phyloP scores from a whole-genome alignment of 129 eudicot genomes.

The Saussurea involucrata region DNA sequence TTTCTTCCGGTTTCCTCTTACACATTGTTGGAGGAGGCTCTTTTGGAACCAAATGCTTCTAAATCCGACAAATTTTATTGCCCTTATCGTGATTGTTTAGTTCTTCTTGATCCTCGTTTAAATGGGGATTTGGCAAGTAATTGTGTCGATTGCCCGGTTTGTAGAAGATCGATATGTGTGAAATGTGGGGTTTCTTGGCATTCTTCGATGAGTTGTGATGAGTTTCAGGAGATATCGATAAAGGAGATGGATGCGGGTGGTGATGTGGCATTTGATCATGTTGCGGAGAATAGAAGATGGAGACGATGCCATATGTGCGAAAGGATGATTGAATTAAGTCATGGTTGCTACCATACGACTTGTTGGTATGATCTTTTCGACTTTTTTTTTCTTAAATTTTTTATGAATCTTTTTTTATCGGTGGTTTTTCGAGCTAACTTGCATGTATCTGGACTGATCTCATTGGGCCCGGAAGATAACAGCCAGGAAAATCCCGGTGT shows the following conservation, averaged over 20 bases:
- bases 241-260: slow-evolving; percentile 41
- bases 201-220: slow-evolving; percentile 53
- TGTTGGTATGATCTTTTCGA: slow-evolving; percentile 56
- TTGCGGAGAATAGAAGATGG: slow-evolving; percentile 47
- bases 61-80: slow-evolving; percentile 39
- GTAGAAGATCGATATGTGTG: slow-evolving; percentile 52
- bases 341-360: slow-evolving; percentile 59
- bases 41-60: slow-evolving; percentile 32
- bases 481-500: background rate
- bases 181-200: slow-evolving; percentile 85
- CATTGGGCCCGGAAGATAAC: background rate
- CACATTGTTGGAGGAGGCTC: slow-evolving; percentile 42
- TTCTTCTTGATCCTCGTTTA: slow-evolving; percentile 49
- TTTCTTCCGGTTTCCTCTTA: slow-evolving; percentile 72
- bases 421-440: background rate
- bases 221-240: slow-evolving; percentile 43
- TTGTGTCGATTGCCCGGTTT: slow-evolving; percentile 58
- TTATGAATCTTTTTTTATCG: background rate
- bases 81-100: slow-evolving; percentile 60
- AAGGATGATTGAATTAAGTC: slow-evolving; percentile 60
- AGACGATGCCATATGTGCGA: slow-evolving; percentile 61
- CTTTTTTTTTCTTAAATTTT: background rate
- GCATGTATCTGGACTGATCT: too few species aligned
- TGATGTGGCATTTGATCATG: slow-evolving; percentile 32
- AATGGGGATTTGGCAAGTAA: slow-evolving; percentile 33